Evolutionary conservation across 2,329 filamentous ascomycete species (phyloP).

Genomic region (Lachnellula arida): DNA sequence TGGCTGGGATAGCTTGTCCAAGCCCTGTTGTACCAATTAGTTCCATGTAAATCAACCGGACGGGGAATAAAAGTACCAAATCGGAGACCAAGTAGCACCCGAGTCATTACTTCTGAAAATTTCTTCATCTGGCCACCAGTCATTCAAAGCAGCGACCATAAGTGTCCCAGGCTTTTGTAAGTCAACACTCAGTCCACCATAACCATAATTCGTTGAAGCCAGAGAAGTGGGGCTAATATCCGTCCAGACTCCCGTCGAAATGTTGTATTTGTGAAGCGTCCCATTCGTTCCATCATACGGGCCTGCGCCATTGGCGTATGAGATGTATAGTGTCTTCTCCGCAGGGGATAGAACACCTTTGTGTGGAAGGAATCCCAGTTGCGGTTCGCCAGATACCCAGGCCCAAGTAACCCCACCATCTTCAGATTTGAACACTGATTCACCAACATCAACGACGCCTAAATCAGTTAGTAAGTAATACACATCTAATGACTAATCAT

Average conservation of each 20-base stretch:
- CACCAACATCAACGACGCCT: slow-evolving; percentile 19
- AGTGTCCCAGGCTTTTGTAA: slow-evolving; percentile 50
- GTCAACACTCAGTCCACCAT: slow-evolving; percentile 52
- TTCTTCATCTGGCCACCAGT: slow-evolving; percentile 55
- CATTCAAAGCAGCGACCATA: slow-evolving; percentile 52
- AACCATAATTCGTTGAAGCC: slow-evolving; percentile 42
- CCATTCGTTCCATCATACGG: slow-evolving; percentile 53
- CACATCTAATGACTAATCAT: background rate
- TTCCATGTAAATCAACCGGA: background rate
- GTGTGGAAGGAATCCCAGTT: slow-evolving; percentile 22
- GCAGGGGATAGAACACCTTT: slow-evolving; percentile 23
- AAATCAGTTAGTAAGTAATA: background rate
- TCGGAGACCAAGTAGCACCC: slow-evolving; percentile 38
- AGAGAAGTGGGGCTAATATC: slow-evolving; percentile 49
- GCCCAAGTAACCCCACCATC: slow-evolving; percentile 23
- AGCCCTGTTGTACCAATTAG: slow-evolving; percentile 2
- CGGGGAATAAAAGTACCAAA: slow-evolving; percentile 13
- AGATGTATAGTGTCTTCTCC: slow-evolving; percentile 51
- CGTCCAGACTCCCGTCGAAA: slow-evolving; percentile 44
- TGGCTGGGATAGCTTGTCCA: slow-evolving; percentile 9
- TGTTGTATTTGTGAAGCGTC: slow-evolving; percentile 50
- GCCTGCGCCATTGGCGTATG: slow-evolving; percentile 50
- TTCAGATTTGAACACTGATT: slow-evolving; percentile 23
- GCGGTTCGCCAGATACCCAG: slow-evolving; percentile 22
- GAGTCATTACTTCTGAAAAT: slow-evolving; percentile 52